Percentiles rank a stretch among this genome's conserved stretches.
These are phyloP conservation scores for Penicillium longicatenatum DNA, from an alignment of 495 filamentous ascomycete species.

Conservation along the genomic window DNA sequence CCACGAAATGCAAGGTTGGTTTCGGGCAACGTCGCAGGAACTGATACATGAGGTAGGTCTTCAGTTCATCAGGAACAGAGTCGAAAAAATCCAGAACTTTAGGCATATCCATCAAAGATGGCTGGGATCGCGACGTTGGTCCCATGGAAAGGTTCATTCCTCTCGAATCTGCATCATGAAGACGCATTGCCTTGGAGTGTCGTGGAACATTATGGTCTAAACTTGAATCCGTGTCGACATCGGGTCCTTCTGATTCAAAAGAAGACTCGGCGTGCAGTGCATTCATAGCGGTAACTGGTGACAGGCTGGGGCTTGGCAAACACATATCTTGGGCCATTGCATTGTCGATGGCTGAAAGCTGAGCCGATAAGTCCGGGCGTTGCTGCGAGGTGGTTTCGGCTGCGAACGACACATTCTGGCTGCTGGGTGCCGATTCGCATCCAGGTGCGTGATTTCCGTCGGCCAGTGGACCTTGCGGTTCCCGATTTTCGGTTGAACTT, in stretches of 20 bases:
- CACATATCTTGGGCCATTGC: slow-evolving; percentile 82
- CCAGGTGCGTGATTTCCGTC: slow-evolving; percentile 13
- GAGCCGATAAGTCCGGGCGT: slow-evolving; percentile 30
- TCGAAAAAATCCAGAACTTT: slow-evolving; percentile 89
- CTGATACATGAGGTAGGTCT: slow-evolving; percentile 95
- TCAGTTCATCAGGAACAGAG: slow-evolving; percentile 81
- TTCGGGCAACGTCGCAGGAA: slow-evolving; percentile 86
- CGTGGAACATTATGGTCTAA: slow-evolving; percentile 39
- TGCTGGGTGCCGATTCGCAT: slow-evolving; percentile 18
- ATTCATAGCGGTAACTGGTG: slow-evolving; percentile 83
- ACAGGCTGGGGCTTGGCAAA: slow-evolving; percentile 91
- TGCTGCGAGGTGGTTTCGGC: slow-evolving; percentile 26
- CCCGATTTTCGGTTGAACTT: slow-evolving; percentile 7
- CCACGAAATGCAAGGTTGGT: slow-evolving; percentile 87
- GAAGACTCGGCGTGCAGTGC: slow-evolving; percentile 50
- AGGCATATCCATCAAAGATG: slow-evolving; percentile 71
- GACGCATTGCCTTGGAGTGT: slow-evolving; percentile 24
- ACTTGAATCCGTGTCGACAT: slow-evolving; percentile 49
- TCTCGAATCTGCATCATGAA: slow-evolving; percentile 17
- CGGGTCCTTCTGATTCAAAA: slow-evolving; percentile 48
- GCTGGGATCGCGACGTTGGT: slow-evolving; percentile 25
- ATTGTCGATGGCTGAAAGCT: slow-evolving; percentile 49
- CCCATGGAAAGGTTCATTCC: slow-evolving; percentile 11
- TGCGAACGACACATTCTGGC: slow-evolving; percentile 27
- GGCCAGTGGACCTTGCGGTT: slow-evolving; percentile 12